These are phyloP conservation scores for Thelonectria blattea DNA, from an alignment of 2,329 filamentous ascomycete species.

Conservation along the genomic window DNA sequence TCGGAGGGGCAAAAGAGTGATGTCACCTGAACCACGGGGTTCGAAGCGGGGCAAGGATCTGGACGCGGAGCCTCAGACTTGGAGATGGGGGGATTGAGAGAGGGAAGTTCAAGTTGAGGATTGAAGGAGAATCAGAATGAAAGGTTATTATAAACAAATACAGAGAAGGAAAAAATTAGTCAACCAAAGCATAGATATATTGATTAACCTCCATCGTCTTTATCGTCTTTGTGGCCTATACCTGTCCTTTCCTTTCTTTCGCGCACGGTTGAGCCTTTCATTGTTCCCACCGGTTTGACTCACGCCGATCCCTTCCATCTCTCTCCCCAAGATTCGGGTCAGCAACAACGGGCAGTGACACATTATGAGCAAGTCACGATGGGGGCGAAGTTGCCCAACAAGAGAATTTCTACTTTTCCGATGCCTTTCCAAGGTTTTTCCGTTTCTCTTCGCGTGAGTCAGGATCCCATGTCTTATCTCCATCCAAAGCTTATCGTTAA, in stretches of 20 bases:
- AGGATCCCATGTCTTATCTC: background rate
- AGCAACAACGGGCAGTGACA: background rate
- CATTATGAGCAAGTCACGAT: background rate
- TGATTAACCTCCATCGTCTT: background rate
- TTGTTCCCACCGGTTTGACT: slow-evolving; percentile 29
- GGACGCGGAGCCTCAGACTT: slow-evolving; percentile 10
- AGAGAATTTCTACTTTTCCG: background rate
- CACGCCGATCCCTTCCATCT: slow-evolving; percentile 30
- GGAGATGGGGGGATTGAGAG: background rate
- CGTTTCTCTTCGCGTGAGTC: background rate
- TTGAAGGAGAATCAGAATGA: background rate
- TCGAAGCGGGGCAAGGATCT: slow-evolving; percentile 10
- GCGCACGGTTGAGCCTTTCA: background rate
- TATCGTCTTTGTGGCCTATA: slow-evolving; percentile 1
- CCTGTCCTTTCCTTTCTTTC: background rate
- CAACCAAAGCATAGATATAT: background rate
- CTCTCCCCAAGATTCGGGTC: background rate
- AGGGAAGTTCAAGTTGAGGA: background rate
- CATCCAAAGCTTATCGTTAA: background rate
- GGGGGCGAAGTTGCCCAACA: background rate
- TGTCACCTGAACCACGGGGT: slow-evolving; percentile 37
- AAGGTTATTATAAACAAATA: background rate
- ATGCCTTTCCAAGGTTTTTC: background rate
- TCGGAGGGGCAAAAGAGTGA: slow-evolving; percentile 34
- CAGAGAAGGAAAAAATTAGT: background rate